These are phyloP conservation scores for Olyra latifolia DNA, from an alignment of 176 grass and related monocot genomes.

Conservation along the genomic window DNA sequence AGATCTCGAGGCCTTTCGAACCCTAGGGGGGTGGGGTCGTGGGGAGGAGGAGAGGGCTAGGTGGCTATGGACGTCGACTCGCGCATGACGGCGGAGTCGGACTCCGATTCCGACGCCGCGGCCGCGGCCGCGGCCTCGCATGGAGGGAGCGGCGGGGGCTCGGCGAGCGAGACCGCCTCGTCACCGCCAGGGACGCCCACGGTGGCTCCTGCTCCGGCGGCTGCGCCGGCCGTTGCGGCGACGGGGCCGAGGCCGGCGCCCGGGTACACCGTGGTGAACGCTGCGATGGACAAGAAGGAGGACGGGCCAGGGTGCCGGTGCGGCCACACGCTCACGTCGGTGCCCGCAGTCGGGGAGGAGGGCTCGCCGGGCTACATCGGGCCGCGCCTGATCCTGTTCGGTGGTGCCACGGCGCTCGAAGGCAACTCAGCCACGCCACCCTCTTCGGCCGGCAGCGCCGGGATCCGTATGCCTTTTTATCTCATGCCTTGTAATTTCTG, in stretches of 20 bases:
- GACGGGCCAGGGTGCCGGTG: conserved; percentile 87
- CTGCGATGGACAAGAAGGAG: conserved; percentile 90
- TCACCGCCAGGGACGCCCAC: conserved; percentile 29
- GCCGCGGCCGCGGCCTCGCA: conserved; percentile 31
- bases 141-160: conserved; percentile 21
- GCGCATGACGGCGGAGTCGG: conserved; percentile 66
- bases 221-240: conserved; percentile 27
- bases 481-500: conserved; percentile 20
- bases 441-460: conserved; percentile 74
- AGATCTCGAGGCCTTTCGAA: conserved; percentile 42
- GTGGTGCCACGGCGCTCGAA: conserved; percentile 89
- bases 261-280: conserved; percentile 73
- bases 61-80: conserved; percentile 77
- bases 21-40: conserved; percentile 15
- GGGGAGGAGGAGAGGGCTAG: background rate
- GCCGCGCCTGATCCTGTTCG: conserved; percentile 80
- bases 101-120: conserved; percentile 64
- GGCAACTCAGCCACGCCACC: conserved; percentile 87
- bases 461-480: conserved; percentile 77
- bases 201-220: conserved; percentile 6
- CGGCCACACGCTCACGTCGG: conserved; percentile 87
- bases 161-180: conserved; percentile 39
- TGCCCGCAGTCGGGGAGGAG: conserved; percentile 86
- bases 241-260: conserved; percentile 70
- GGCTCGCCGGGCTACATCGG: conserved; percentile 73